These are phyloP conservation scores for Curvularia eragrostidis DNA, from an alignment of 2,329 filamentous ascomycete species.

Conservation along the genomic window DNA sequence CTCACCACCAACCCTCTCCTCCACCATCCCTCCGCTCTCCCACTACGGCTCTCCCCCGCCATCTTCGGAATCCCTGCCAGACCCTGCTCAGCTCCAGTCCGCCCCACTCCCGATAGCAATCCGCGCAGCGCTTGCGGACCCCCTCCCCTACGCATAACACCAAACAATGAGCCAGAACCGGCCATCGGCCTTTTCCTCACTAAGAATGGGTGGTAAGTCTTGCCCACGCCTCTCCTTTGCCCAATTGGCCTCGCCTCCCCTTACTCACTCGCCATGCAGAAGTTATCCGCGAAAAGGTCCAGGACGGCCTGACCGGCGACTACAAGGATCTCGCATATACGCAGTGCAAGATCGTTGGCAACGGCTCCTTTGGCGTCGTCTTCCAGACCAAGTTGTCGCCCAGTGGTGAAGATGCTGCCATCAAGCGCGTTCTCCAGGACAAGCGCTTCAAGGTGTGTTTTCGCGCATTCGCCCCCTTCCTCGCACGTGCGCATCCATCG, in stretches of 20 bases:
- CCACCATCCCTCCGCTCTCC: constrained; percentile 40
- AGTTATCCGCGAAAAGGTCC: constrained; percentile 97
- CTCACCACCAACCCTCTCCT: neutral
- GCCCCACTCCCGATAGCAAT: constrained; percentile 52
- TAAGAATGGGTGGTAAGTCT: constrained; percentile 96
- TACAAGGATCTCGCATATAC: constrained; percentile 97
- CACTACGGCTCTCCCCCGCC: constrained; percentile 60
- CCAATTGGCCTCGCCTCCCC: constrained; percentile 6
- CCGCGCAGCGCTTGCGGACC: constrained; percentile 40
- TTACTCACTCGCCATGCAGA: constrained; percentile 64
- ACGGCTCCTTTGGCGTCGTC: constrained; percentile 97
- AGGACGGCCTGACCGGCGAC: constrained; percentile 96
- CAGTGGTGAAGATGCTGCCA: constrained; percentile 97
- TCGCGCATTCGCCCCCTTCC: constrained; percentile 21
- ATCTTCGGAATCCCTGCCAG: constrained; percentile 51
- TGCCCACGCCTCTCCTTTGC: neutral
- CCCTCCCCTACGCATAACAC: constrained; percentile 33
- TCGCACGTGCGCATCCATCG: constrained; percentile 11
- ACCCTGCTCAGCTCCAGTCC: constrained; percentile 55
- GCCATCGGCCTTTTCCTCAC: constrained; percentile 82
- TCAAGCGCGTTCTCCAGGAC: constrained; percentile 98
- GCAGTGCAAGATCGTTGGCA: constrained; percentile 99
- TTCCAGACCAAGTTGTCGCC: constrained; percentile 99
- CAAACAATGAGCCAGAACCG: constrained; percentile 84
- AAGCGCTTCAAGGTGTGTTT: constrained; percentile 94